Percentiles rank a stretch among this genome's conserved stretches.
Evolutionary conservation across 352 stramenopile species (phyloP).

Genomic region (Globisporangium megalacanthum): DNA sequence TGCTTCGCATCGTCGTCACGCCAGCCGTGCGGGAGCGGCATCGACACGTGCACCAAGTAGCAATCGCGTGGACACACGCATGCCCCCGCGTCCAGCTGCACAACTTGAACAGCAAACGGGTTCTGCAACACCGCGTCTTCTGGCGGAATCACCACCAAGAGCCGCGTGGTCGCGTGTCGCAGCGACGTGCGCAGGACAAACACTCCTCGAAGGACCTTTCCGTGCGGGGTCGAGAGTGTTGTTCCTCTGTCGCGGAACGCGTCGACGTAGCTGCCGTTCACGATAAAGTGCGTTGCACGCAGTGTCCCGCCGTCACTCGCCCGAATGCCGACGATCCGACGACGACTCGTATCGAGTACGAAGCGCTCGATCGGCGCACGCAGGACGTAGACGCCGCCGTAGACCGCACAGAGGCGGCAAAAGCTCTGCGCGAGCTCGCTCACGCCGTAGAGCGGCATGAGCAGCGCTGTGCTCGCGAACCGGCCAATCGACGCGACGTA

Average conservation of each 20-base stretch:
- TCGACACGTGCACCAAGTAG: constrained; percentile 66
- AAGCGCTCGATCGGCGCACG: constrained; percentile 53
- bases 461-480: constrained; percentile 82
- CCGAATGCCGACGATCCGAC: constrained; percentile 31
- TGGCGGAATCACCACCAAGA: constrained; percentile 67
- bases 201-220: constrained; percentile 48
- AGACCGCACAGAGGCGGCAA: constrained; percentile 81
- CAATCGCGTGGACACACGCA: constrained; percentile 56
- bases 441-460: constrained; percentile 79
- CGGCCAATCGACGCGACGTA: constrained; percentile 78
- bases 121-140: constrained; percentile 48
- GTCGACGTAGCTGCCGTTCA: constrained; percentile 47
- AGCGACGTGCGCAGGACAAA: constrained; percentile 47
- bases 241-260: constrained; percentile 12
- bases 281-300: constrained; percentile 44
- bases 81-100: constrained; percentile 64
- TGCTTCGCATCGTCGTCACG: constrained; percentile 28
- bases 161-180: constrained; percentile 31
- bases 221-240: constrained; percentile 6
- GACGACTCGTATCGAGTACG: constrained; percentile 31
- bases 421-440: constrained; percentile 87
- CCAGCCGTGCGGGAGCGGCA: constrained; percentile 38
- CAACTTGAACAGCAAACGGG: constrained; percentile 54
- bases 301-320: constrained; percentile 37
- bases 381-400: constrained; percentile 85